phyloP scores from a whole-genome alignment of 2,329 filamentous ascomycete species.

The Scopulariopsis brevicaulis region DNA sequence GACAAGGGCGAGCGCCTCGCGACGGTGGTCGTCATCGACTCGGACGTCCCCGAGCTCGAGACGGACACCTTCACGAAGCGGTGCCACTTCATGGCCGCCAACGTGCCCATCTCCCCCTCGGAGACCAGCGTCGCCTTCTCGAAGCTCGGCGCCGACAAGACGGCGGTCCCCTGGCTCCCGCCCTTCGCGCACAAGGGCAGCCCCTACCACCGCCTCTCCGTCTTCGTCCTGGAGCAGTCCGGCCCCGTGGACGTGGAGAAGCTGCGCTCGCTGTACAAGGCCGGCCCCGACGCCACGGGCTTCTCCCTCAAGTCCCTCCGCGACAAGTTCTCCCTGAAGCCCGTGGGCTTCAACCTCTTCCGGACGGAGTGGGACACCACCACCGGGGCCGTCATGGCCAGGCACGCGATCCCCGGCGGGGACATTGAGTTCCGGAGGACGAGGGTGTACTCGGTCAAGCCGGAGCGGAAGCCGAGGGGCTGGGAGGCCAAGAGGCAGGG shows the following conservation, averaged over 20 bases:
- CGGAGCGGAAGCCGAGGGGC: slow-evolving; percentile 46
- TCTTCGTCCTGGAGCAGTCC: slow-evolving; percentile 77
- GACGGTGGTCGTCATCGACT: slow-evolving; percentile 75
- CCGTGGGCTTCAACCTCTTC: slow-evolving; percentile 82
- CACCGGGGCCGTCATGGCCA: slow-evolving; percentile 78
- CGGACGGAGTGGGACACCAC: slow-evolving; percentile 80
- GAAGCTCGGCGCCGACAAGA: slow-evolving; percentile 48
- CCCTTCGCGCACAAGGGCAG: slow-evolving; percentile 82
- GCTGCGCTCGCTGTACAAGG: slow-evolving; percentile 39
- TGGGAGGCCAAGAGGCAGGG: slow-evolving; percentile 57
- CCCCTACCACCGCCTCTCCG: slow-evolving; percentile 77
- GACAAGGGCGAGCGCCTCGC: slow-evolving; percentile 71
- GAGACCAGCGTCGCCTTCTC: slow-evolving; percentile 53
- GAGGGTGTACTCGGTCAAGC: slow-evolving; percentile 59
- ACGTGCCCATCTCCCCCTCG: slow-evolving; percentile 40
- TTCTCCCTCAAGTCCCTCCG: slow-evolving; percentile 70
- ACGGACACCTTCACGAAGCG: slow-evolving; percentile 67
- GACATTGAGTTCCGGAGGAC: slow-evolving; percentile 78
- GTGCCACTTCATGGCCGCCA: slow-evolving; percentile 77
- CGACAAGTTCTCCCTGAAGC: slow-evolving; percentile 53
- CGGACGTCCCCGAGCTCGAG: slow-evolving; percentile 75
- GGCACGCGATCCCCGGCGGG: slow-evolving; percentile 61
- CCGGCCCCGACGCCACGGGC: slow-evolving; percentile 26
- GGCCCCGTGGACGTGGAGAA: slow-evolving; percentile 42
- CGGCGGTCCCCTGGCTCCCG: slow-evolving; percentile 72